A percentile compares a stretch with the other conserved stretches of the same genome.
phyloP scores from a whole-genome alignment of 805 yeast species.

The Pichia californica region DNA sequence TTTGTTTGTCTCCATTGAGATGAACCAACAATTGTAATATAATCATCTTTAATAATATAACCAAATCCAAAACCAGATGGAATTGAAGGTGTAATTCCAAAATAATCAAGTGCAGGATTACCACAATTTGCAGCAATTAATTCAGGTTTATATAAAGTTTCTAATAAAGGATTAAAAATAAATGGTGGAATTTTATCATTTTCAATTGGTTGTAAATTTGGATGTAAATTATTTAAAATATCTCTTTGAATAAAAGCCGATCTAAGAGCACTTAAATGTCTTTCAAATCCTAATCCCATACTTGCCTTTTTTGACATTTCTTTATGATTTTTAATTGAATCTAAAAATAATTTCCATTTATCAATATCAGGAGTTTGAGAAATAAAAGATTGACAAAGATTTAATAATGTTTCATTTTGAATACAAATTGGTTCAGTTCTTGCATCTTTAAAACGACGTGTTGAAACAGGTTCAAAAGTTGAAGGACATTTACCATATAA shows the following conservation, averaged over 20 bases:
- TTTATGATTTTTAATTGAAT: constrained; percentile 48
- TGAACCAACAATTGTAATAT: constrained; percentile 43
- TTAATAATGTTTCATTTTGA: constrained; percentile 46
- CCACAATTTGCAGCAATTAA: constrained; percentile 49
- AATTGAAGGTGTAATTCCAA: constrained; percentile 56
- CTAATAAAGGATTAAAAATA: constrained; percentile 37
- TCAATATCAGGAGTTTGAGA: constrained; percentile 41
- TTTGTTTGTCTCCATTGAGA: constrained; percentile 57
- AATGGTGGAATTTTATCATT: constrained; percentile 33
- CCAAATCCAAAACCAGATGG: constrained; percentile 57
- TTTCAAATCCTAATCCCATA: constrained; percentile 62
- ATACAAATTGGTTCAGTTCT: constrained; percentile 65
- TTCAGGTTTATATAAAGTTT: constrained; percentile 31
- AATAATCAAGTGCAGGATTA: constrained; percentile 49
- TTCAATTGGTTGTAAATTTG: constrained; percentile 31
- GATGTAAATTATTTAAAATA: constrained; percentile 38
- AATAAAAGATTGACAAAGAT: constrained; percentile 56
- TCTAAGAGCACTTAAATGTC: constrained; percentile 61
- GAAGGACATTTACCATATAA: constrained; percentile 43
- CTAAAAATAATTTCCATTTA: constrained; percentile 45
- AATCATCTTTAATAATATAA: constrained; percentile 46
- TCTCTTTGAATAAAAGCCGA: constrained; percentile 48
- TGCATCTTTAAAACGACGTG: constrained; percentile 59
- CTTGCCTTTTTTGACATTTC: constrained; percentile 44
- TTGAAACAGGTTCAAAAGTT: constrained; percentile 47